Percentiles rank a stretch among this genome's conserved stretches.
Evolutionary conservation across 2,329 filamentous ascomycete genomes (phyloP).

Genomic region (Alternaria infectoria): DNA sequence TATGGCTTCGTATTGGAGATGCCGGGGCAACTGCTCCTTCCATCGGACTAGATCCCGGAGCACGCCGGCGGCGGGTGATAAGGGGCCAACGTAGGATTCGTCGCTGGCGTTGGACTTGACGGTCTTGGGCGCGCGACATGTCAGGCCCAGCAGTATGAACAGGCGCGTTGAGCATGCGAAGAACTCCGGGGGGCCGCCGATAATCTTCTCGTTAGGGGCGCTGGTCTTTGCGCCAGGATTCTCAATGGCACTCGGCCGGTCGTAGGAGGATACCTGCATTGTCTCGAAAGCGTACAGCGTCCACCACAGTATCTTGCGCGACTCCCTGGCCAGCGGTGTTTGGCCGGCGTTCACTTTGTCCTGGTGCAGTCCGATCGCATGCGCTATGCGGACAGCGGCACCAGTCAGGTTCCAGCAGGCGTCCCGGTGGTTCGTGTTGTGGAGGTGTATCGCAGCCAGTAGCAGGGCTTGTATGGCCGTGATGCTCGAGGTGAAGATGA

Average conservation of each 20-base stretch:
- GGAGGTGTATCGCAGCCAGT: slow-evolving; percentile 52
- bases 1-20: slow-evolving; percentile 44
- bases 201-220: slow-evolving; percentile 46
- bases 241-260: slow-evolving; percentile 54
- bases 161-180: slow-evolving; percentile 48
- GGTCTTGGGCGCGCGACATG: slow-evolving; percentile 48
- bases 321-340: slow-evolving; percentile 49
- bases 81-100: slow-evolving; percentile 47
- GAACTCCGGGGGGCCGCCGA: slow-evolving; percentile 49
- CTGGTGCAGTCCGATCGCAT: slow-evolving; percentile 54
- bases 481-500: slow-evolving; percentile 53
- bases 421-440: slow-evolving; percentile 55
- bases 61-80: slow-evolving; percentile 48
- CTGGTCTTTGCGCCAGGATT: slow-evolving; percentile 44
- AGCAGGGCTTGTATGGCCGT: slow-evolving; percentile 52
- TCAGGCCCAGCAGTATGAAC: slow-evolving; percentile 46
- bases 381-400: slow-evolving; percentile 52
- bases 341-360: slow-evolving; percentile 46
- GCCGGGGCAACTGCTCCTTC: slow-evolving; percentile 48
- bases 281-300: slow-evolving; percentile 57
- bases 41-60: slow-evolving; percentile 50
- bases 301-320: slow-evolving; percentile 62
- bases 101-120: slow-evolving; percentile 36
- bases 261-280: slow-evolving; percentile 53
- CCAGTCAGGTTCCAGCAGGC: slow-evolving; percentile 55